A percentile compares a stretch with the other conserved stretches of the same genome.
phyloP scores from a whole-genome alignment of 2,329 filamentous ascomycete genomes.

The Ophiostoma ips region DNA sequence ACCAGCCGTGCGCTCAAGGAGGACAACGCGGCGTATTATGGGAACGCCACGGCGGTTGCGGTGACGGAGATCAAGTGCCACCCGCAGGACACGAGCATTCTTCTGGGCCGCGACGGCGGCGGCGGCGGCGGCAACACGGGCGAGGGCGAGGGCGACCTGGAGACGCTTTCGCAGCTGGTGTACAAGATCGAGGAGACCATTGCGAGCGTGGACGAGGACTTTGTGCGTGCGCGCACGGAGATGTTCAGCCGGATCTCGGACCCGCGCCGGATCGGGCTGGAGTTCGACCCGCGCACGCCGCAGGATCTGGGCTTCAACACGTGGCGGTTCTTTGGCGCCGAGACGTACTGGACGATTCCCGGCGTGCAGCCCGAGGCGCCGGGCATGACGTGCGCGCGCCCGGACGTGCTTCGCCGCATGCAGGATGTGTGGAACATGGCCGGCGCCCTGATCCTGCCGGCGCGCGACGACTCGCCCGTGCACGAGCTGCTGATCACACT shows the following conservation, averaged over 20 bases:
- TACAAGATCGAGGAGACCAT: slow-evolving; percentile 19
- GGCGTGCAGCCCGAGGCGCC: slow-evolving; percentile 10
- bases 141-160: slow-evolving; percentile 14
- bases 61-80: slow-evolving; percentile 17
- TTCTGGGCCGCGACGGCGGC: neutral
- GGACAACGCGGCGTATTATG: slow-evolving; percentile 23
- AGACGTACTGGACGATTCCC: slow-evolving; percentile 24
- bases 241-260: slow-evolving; percentile 25
- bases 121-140: neutral
- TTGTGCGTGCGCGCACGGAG: slow-evolving; percentile 24
- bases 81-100: neutral
- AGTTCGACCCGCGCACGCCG: slow-evolving; percentile 26
- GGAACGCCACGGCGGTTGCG: slow-evolving; percentile 28
- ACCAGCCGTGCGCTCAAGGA: slow-evolving; percentile 21
- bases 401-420: slow-evolving; percentile 21
- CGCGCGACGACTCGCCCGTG: slow-evolving; percentile 12
- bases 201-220: slow-evolving; percentile 26
- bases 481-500: slow-evolving; percentile 22
- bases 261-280: slow-evolving; percentile 26
- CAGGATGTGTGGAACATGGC: slow-evolving; percentile 20
- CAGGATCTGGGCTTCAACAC: slow-evolving; percentile 30
- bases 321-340: slow-evolving; percentile 30
- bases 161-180: slow-evolving; percentile 16
- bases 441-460: slow-evolving; percentile 21
- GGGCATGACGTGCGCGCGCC: neutral